These are phyloP conservation scores for Zangia roseola DNA, from an alignment of 768 basidiomycete genomes.

Conservation along the genomic window DNA sequence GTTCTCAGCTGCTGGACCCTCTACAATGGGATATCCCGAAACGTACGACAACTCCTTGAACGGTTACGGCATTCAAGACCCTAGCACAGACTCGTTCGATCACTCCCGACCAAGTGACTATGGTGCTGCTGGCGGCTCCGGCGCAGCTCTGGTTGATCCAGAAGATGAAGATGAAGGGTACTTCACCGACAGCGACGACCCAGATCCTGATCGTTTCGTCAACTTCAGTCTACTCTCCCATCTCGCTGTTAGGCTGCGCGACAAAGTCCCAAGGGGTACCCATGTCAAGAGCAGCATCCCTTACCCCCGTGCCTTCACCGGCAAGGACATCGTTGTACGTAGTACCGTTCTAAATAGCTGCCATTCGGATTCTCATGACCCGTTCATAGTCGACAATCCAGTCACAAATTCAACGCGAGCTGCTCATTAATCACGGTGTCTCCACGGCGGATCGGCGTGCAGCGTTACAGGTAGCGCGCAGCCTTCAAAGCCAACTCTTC, in stretches of 20 bases:
- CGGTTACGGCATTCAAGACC: constrained; percentile 14
- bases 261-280: constrained; percentile 82
- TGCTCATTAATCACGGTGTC: constrained; percentile 71
- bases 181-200: constrained; percentile 54
- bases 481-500: constrained; percentile 89
- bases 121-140: constrained; percentile 14
- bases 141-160: constrained; percentile 20
- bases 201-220: constrained; percentile 74
- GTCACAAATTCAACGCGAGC: constrained; percentile 79
- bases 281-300: constrained; percentile 94
- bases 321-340: constrained; percentile 90
- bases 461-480: constrained; percentile 85
- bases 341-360: neutral
- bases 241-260: constrained; percentile 83
- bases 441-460: constrained; percentile 77
- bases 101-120: constrained; percentile 21
- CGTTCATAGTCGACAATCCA: constrained; percentile 77
- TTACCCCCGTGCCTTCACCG: constrained; percentile 89
- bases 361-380: constrained; percentile 3
- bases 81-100: constrained; percentile 28
- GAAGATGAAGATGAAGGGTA: constrained; percentile 31
- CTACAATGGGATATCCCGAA: constrained; percentile 19
- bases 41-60: constrained; percentile 17
- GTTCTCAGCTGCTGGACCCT: constrained; percentile 23
- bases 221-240: constrained; percentile 87